Base-by-base conservation (phyloP, 2,329 filamentous ascomycete species). In the Colletotrichum eleusines region DNA sequence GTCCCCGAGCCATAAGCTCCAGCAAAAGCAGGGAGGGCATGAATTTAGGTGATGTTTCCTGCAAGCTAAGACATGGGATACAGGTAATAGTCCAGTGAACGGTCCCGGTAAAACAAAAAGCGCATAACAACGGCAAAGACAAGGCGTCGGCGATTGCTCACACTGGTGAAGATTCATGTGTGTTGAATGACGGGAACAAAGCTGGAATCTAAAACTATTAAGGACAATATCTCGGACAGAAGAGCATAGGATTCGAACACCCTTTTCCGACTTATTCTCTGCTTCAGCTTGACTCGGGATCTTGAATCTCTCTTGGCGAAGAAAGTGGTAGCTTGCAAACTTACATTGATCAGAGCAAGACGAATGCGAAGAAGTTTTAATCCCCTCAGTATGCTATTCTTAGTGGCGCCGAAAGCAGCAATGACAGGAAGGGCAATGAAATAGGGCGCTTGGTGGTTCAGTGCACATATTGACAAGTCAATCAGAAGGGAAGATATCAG, bases 401-500 rank as follows among this genome's bases (percentile, higher is more conserved):
- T 68, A 80, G 82, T 20, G 83, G 84, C 53, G 84, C 84, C 2
- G 84, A 83, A 78, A 69, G 67, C 80, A 79, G 31, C 61, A 86
- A 84, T 51, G 87, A 87, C 75, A 84, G 83, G 64, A 86, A 87
- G 68, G 86, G 86, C 0, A 86, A 83, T 23, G 87, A 87, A 0
- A 73, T 89, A 7, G 65, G 70, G 16, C 60, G 66, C 18, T 31
- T 87, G 14, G 75, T 89, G 69, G 84, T 87, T 20, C 76, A 89
- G 67, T 80, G n/a, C n/a, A n/a, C n/a, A 87, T 65, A 85, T 90
- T 84, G 86, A 90, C 76, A 75, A 87, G 5, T 83, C 85, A 11
- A 80, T 90, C 20, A 85, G 93, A 5, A 71, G 91, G 91, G 84
- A 87, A 48, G 91, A 92, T 76, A 82, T 93, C 1, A 80, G 84